Evolutionary conservation across 495 filamentous ascomycete species (phyloP), one percentile per base, ranked within the genome.

Genomic region (Thozetella sp.): DNA sequence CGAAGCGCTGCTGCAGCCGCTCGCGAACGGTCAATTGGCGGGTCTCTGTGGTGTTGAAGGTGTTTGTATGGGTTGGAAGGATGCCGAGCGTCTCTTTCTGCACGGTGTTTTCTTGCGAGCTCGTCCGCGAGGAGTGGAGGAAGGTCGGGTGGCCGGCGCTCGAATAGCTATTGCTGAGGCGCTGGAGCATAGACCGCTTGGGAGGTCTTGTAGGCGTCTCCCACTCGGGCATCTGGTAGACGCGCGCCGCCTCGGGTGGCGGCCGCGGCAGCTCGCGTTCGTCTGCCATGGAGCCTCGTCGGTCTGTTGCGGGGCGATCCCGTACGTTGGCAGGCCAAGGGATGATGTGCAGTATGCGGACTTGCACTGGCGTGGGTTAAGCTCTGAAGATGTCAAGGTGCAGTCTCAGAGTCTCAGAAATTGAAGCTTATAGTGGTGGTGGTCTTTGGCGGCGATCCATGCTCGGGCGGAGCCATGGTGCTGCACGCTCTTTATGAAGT

Each of bases 201-300:
- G 76, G 72, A 2, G 73, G 67, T 20, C 68, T 58, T 22, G 67
- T 64, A 20, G 72, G 70, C 2, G 66, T 71, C 55, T 78, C 74
- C 76, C 74, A 78, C 1, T 72, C 73, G 20, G 72, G 72, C 43
- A 48, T 48, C n/a, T 48, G 43, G n/a, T 48, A 19, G 4, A 48
- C 20, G 43, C 10, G 43, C 43, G 43, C 43, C 43, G 43, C 10
- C 11, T 4, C n/a, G 4, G 6, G 43, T 48, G n/a, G 43, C 10
- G 43, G 10, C n/a, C n/a, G n/a, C 43, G 43, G 43, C 10, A 10
- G 43, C n/a, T 48, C 43, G 9, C n/a, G 43, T 10, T 48, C n/a
- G 11, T 48, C 43, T 20, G 43, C 43, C 43, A 48, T 48, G 43
- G n/a, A 4, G n/a, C 9, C 4, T 19, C 4, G 10, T n/a, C 6